These are phyloP conservation scores for Psilocybe cyanescens DNA, from an alignment of 768 basidiomycete genomes.

Conservation along the genomic window DNA sequence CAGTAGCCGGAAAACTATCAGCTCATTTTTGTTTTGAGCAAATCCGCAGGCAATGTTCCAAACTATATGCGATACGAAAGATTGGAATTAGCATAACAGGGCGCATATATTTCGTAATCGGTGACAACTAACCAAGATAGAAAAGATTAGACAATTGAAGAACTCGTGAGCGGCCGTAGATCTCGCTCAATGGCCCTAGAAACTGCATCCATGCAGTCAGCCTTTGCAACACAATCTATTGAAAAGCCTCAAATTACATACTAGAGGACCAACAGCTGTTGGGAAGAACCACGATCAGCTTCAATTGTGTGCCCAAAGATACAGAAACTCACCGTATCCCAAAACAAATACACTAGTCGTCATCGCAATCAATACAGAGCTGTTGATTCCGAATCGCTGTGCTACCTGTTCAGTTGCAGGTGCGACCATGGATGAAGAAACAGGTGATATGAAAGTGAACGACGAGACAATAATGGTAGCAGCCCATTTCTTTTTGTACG, in stretches of 20 bases:
- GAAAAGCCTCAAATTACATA: slow-evolving; percentile 21
- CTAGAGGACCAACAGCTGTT: slow-evolving; percentile 55
- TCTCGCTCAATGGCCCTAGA: slow-evolving; percentile 69
- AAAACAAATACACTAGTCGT: slow-evolving; percentile 56
- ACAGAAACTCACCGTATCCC: slow-evolving; percentile 53
- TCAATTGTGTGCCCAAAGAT: too few relatives aligned
- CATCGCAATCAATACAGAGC: slow-evolving; percentile 51
- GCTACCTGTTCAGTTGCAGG: slow-evolving; percentile 61
- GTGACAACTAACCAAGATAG: slow-evolving; percentile 52
- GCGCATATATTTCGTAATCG: background rate
- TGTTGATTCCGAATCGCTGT: slow-evolving; percentile 57
- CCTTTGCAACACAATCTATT: background rate
- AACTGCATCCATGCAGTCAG: slow-evolving; percentile 28
- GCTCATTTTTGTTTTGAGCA: slow-evolving; percentile 55
- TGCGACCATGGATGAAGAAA: slow-evolving; percentile 78
- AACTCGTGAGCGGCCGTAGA: slow-evolving; percentile 68
- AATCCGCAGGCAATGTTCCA: slow-evolving; percentile 73
- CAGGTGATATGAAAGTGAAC: slow-evolving; percentile 70
- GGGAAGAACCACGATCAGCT: background rate
- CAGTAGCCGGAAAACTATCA: slow-evolving; percentile 72
- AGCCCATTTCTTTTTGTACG: slow-evolving; percentile 61
- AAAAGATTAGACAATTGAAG: slow-evolving; percentile 68
- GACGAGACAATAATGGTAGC: slow-evolving; percentile 66
- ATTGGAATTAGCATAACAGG: background rate
- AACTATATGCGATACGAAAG: slow-evolving; percentile 27